Conservation (phyloP, 2,329 filamentous ascomycete genomes). For the Cucurbitaria berberidis region DNA sequence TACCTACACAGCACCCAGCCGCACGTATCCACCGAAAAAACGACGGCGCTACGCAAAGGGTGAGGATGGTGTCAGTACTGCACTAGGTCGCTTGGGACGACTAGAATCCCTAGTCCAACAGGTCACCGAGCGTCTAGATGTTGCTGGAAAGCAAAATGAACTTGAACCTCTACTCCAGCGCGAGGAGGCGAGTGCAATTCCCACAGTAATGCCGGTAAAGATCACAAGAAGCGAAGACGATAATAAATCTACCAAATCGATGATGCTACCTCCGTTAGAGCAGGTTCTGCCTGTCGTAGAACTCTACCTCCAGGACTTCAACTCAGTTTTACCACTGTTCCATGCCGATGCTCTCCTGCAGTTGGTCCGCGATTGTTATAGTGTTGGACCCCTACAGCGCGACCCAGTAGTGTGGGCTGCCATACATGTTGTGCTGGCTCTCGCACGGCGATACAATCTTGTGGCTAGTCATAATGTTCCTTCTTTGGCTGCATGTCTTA, state of each 20-base stretch:
- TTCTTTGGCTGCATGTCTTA: slow-evolving; percentile 26
- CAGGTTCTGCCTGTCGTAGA: slow-evolving; percentile 27
- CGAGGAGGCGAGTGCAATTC: not conserved
- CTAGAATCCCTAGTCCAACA: slow-evolving; percentile 18
- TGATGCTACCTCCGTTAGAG: slow-evolving; percentile 27
- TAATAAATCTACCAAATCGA: slow-evolving; percentile 1
- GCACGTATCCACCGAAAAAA: slow-evolving; percentile 21
- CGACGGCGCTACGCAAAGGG: slow-evolving; percentile 15
- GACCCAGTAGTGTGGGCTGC: slow-evolving; percentile 37
- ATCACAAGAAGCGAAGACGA: slow-evolving; percentile 1
- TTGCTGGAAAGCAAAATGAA: slow-evolving; percentile 9
- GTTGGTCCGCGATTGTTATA: slow-evolving; percentile 26
- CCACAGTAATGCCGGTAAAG: slow-evolving; percentile 1
- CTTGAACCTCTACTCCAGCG: slow-evolving; percentile 10
- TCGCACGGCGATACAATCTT: slow-evolving; percentile 25
- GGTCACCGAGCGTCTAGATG: slow-evolving; percentile 13
- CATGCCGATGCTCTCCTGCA: slow-evolving; percentile 26
- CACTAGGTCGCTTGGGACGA: slow-evolving; percentile 12
- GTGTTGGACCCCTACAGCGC: slow-evolving; percentile 16
- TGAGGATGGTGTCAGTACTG: slow-evolving; percentile 7
- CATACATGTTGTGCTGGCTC: slow-evolving; percentile 39
- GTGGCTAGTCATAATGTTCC: slow-evolving; percentile 9
- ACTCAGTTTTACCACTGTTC: slow-evolving; percentile 30
- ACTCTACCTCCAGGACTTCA: slow-evolving; percentile 23
- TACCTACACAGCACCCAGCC: slow-evolving; percentile 29